A percentile compares a stretch with the other conserved stretches of the same genome.
Conservation (phyloP, 2,329 filamentous ascomycete species). For the Fusarium heterosporum region DNA sequence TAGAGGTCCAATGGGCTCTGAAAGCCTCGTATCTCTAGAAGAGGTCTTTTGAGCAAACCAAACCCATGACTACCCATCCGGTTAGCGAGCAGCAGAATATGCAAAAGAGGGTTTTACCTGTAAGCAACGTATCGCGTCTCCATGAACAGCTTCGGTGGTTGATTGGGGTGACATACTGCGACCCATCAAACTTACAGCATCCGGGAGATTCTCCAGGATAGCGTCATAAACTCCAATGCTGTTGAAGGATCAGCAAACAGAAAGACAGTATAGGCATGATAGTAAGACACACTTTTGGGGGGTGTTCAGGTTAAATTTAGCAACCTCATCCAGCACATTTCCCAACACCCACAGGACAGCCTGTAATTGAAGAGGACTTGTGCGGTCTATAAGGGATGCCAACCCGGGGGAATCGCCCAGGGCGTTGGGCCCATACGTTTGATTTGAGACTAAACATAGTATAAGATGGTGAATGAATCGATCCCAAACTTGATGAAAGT, state of each 20-base stretch:
- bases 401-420: constrained; percentile 53
- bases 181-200: constrained; percentile 56
- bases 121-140: constrained; percentile 70
- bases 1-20: constrained; percentile 69
- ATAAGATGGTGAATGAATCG: constrained; percentile 70
- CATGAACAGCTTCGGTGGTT: constrained; percentile 54
- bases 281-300: constrained; percentile 62
- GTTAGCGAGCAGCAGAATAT: constrained; percentile 11
- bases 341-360: constrained; percentile 72
- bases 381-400: constrained; percentile 60
- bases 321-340: constrained; percentile 53
- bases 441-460: constrained; percentile 62
- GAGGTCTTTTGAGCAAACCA: constrained; percentile 76
- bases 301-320: constrained; percentile 72
- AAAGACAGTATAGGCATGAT: constrained; percentile 22
- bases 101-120: constrained; percentile 56
- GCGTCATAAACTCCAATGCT: constrained; percentile 55
- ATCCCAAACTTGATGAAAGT: constrained; percentile 76
- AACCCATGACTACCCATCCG: constrained; percentile 71
- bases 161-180: constrained; percentile 51
- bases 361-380: constrained; percentile 62
- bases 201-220: constrained; percentile 56
- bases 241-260: constrained; percentile 30
- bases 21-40: constrained; percentile 65
- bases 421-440: constrained; percentile 37